Evolutionary conservation across 768 basidiomycete species (phyloP), one percentile per base, ranked within the genome.

Genomic region (Lanmaoa pseudosensibilis): DNA sequence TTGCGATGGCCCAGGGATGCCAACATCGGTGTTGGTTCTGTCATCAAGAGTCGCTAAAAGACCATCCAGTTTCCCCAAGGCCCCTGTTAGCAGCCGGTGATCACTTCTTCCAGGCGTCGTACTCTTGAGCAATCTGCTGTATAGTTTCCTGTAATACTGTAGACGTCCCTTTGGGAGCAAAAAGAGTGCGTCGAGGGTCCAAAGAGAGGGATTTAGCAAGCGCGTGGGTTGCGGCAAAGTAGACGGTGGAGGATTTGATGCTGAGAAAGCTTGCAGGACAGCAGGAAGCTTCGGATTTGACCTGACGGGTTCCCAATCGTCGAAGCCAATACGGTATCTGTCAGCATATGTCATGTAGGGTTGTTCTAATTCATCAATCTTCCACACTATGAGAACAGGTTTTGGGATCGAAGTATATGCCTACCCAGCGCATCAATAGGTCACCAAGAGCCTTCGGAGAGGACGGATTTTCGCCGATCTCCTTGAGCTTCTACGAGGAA

Each of bases 361-460:
- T 11, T 78, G 80, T 52, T 91, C 88, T 33, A 99, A 77, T 66
- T 99, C 95, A 60, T 94, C 90, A 61, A 98, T 93, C 95, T 98
- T 57, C 12, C 10, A 45, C 27, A 15, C 11, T 43, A 46, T 68
- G 46, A 71, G 71, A 34, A 47, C 40, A 50, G 37, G 55, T 55
- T 52, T 58, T 52, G 27, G 38, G 30, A 52, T 30, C 25, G 45
- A 51, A 39, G 23, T 25, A 53, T 47, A 44, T 46, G 75, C 90
- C 58, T 62, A 96, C 96, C 97, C 96, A 98, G 75, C 90, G 86
- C 90, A 98, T 97, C 52, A 99, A 79, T 39, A 99, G 77, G 72
- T 98, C 96, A 39, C 97, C 95, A 30, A 99, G 79, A 13, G 89
- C 93, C 68, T 94, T 97, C 6, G 95, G 94, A 13, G 91, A 92